Evolutionary conservation across 2,329 filamentous ascomycete species (phyloP).

Genomic region (Fusarium hostae): DNA sequence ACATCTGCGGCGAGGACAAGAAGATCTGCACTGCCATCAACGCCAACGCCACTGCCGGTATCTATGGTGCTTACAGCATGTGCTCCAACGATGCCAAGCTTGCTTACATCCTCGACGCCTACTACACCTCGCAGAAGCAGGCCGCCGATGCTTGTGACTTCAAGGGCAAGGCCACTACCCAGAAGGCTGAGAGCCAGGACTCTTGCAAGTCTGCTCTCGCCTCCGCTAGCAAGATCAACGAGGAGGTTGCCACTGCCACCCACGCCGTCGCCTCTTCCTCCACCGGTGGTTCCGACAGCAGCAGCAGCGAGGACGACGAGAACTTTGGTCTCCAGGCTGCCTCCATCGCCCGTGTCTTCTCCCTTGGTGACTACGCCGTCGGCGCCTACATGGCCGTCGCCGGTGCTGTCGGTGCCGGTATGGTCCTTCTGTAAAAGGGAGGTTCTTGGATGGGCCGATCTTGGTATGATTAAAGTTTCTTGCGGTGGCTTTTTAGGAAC

Average conservation of each 20-base stretch:
- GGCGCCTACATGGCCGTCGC: constrained; percentile 65
- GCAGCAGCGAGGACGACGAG: constrained; percentile 37
- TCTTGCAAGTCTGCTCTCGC: constrained; percentile 69
- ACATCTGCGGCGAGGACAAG: constrained; percentile 71
- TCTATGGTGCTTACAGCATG: constrained; percentile 83
- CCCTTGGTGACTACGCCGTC: constrained; percentile 59
- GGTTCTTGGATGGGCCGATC: constrained; percentile 14
- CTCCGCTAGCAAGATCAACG: constrained; percentile 69
- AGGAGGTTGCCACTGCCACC: constrained; percentile 59
- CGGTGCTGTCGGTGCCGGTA: constrained; percentile 62
- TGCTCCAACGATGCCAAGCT: constrained; percentile 78
- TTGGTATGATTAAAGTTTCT: constrained; percentile 37
- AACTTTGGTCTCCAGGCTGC: constrained; percentile 53
- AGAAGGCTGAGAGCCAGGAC: constrained; percentile 58
- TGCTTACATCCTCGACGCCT: constrained; percentile 77
- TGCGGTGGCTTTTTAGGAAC: constrained; percentile 32
- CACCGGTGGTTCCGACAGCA: constrained; percentile 32
- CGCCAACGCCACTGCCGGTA: constrained; percentile 72
- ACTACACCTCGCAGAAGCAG: constrained; percentile 70
- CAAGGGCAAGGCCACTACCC: constrained; percentile 70
- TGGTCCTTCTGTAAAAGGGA: constrained; percentile 62
- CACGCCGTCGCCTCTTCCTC: constrained; percentile 47
- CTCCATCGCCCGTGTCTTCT: constrained; percentile 54
- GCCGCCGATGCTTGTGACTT: constrained; percentile 74
- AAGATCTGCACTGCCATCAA: constrained; percentile 74